Base-by-base conservation (phyloP, 805 yeast genomes). In the Yarrowia sp. region DNA sequence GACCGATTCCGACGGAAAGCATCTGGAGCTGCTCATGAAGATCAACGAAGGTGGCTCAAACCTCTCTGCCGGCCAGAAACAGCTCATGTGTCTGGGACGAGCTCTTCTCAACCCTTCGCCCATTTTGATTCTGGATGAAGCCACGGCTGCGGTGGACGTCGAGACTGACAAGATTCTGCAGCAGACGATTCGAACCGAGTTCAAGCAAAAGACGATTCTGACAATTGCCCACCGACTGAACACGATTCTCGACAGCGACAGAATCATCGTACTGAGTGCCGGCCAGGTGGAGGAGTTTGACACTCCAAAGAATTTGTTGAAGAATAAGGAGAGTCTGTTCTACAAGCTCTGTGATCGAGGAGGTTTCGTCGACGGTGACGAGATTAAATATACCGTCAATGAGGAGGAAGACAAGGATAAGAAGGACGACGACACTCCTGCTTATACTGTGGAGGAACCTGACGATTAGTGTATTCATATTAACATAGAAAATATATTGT, bases 201-300 rank as follows among this genome's bases (percentile, higher is more conserved):
- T 91, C 75, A 81, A 78, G 44, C 85, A 87, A 68, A 83, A 87
- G 72, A 91, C 96, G 0, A 90, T 91, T 70, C 76, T 91, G 70
- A 90, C 96, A 0, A 91, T 91, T 73, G 97, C 97, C 0, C 97
- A 91, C 75, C 83, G 96, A 72, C 80, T 91, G 61, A 91, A 90
- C 72, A 90, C 96, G 0, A 86, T 91, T 63, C 78, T 90, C 85
- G 95, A 91, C 73, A 87, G 88, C 71, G 96, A 91, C 74, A 83
- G 84, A 69, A 87, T 91, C 24, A 77, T 91, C 68, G 91, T 89
- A 1, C 79, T 91, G 64, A 93, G 89, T 50, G 78, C 80, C 33
- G 97, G 97, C 13, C 80, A 80, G 69, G 83, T 90, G 20, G 83
- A 80, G 60, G 96, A 91, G 76, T 89, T 88, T 76, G 96, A 89